phyloP scores from a whole-genome alignment of 164 flowering plant genomes.

The Euptelea pleiosperma region DNA sequence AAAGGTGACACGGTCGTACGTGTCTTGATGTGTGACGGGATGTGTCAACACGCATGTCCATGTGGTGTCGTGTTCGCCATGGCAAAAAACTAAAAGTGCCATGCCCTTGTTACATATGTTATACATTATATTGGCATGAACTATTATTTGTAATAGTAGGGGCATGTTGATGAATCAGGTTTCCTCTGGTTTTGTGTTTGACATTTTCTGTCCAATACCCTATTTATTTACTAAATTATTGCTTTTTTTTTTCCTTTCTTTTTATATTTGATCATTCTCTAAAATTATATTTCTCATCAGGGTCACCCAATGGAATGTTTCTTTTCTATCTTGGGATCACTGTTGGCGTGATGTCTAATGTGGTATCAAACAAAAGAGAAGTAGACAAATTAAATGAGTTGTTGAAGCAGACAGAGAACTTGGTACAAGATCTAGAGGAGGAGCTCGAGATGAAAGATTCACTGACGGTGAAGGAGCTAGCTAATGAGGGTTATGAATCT shows the following conservation, averaged over 20 bases:
- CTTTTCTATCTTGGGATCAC: constrained; percentile 58
- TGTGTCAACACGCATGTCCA: too few species aligned
- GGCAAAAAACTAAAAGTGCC: too few species aligned
- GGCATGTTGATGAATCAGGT: not conserved
- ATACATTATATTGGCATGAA: not conserved
- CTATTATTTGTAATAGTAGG: not conserved
- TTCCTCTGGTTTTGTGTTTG: not conserved
- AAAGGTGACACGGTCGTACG: too few species aligned
- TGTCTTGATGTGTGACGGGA: too few species aligned
- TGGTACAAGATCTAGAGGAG: constrained; percentile 86
- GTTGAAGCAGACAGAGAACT: constrained; percentile 59
- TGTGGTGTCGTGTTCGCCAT: too few species aligned
- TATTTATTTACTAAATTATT: not conserved
- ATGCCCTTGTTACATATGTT: too few species aligned
- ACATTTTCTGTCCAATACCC: not conserved
- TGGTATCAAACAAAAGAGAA: constrained; percentile 44
- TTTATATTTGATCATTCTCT: not conserved
- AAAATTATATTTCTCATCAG: constrained; percentile 21
- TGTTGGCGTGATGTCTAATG: constrained; percentile 52
- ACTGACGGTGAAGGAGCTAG: constrained; percentile 67
- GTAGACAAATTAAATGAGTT: constrained; percentile 51
- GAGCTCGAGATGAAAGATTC: constrained; percentile 92
- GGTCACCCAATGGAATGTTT: constrained; percentile 33
- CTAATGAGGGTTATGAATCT: constrained; percentile 40
- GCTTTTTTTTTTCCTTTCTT: not conserved